phyloP scores from a whole-genome alignment of 176 grass and related monocot species.

The Rhynchospora pubera region DNA sequence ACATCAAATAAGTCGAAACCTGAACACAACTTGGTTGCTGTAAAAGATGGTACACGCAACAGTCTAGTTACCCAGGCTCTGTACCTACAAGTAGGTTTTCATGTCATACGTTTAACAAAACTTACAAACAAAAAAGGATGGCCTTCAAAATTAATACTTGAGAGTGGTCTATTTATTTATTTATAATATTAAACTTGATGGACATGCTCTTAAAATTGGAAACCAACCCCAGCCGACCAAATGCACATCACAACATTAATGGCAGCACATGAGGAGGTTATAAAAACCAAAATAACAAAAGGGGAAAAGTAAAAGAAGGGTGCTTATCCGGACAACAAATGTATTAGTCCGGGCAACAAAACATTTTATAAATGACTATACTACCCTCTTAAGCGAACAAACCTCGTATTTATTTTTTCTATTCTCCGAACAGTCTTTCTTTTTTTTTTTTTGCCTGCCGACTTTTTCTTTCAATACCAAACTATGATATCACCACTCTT shows the following conservation, averaged over 20 bases:
- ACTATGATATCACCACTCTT: no score
- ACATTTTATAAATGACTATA: no score
- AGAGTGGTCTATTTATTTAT: background rate
- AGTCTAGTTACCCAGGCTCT: background rate
- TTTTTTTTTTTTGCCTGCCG: no score
- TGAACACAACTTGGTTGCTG: background rate
- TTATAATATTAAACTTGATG: background rate
- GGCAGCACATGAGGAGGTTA: constrained; percentile 1
- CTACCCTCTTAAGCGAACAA: no score
- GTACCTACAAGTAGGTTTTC: background rate
- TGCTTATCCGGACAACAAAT: no score
- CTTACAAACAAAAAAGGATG: background rate
- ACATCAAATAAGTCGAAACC: background rate
- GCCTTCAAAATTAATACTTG: background rate
- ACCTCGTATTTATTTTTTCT: no score
- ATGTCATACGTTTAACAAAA: background rate
- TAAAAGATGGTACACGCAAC: background rate
- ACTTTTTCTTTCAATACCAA: no score
- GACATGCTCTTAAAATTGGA: constrained; percentile 17
- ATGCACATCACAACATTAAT: constrained; percentile 27
- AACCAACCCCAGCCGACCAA: constrained; percentile 21
- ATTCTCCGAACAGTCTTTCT: no score
- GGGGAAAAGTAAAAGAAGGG: background rate
- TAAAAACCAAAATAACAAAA: background rate
- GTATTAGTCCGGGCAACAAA: no score